Evolutionary conservation across 2,329 filamentous ascomycete genomes (phyloP).

Genomic region (Cryphonectria radicalis): DNA sequence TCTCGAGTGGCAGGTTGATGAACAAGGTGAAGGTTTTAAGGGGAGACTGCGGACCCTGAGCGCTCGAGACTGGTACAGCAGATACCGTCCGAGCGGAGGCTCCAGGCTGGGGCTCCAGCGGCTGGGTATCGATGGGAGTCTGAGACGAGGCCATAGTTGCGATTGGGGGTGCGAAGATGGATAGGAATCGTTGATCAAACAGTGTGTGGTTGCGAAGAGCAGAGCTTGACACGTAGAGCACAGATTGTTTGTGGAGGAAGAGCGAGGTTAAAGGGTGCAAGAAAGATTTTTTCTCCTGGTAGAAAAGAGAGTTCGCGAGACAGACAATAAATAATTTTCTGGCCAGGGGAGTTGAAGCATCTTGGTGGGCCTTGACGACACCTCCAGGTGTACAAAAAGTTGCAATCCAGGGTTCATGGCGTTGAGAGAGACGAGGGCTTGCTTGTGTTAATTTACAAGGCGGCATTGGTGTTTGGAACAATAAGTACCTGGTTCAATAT

Average conservation of each 20-base stretch:
- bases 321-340: neutral
- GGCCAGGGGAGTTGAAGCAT: neutral
- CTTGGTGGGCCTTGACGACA: too few relatives aligned
- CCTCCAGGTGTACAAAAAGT: too few relatives aligned
- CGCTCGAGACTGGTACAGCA: neutral
- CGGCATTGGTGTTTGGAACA: too few relatives aligned
- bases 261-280: neutral
- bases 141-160: neutral
- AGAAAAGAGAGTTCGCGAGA: neutral
- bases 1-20: neutral
- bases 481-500: neutral
- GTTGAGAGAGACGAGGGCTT: too few relatives aligned
- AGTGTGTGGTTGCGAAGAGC: neutral
- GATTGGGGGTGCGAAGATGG: neutral
- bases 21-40: neutral
- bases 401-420: too few relatives aligned
- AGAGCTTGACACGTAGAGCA: neutral
- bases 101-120: neutral
- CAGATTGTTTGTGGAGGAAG: neutral
- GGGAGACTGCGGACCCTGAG: neutral
- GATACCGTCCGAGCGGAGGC: neutral
- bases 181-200: neutral
- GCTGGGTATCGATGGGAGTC: neutral
- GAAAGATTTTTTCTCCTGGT: neutral
- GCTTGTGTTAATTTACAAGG: too few relatives aligned